Base-by-base conservation (phyloP, 1,139 yeast genomes). In the Pneumocystis murina region DNA sequence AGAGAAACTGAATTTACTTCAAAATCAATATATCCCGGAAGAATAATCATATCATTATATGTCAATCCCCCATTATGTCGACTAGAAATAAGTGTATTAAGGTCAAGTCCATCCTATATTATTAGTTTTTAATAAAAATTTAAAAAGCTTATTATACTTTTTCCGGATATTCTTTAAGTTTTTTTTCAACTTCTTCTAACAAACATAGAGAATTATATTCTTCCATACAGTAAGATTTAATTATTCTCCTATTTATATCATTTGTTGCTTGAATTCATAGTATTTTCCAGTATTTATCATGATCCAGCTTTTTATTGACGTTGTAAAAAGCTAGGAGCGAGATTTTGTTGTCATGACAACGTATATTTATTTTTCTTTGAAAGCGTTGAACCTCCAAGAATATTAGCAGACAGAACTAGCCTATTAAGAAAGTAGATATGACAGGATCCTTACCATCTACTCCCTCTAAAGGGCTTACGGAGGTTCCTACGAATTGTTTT, bases 1-100 rank as follows among this genome's bases (percentile, higher is more conserved):
- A 91, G 80, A 65, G 79, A 77, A 66, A 94, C 97, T 43, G 71
- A 78, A 63, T 86, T 80, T 61, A 97, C 83, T 68, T 96, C 88
- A 79, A 90, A 91, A 72, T 84, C 84, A 63, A 62, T 48, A 59
- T 39, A 55, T 3, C 97, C 97, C 69, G 99, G 99, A 73, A 92
- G 83, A 70, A 92, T 82, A 76, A 92, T 82, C 76, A 92, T 88
- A 78, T 92, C 99, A 74, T 92, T 94, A 80, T 94, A 92, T 68
- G 99, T 92, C 74, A 92, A 83, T 66, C 99, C 99, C 75, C 98
- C 98, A 77, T 94, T 86, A 71, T 79, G 77, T 70, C 83, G 79
- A 63, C 97, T 89, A 79, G 92, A 96, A 86, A 94, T 87, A 77
- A 92, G 83, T 70, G 87, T 82, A 67, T 82, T 79, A 72, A 87